Conservation (phyloP, 208 protist genomes). For the Leishmania turanica region DNA sequence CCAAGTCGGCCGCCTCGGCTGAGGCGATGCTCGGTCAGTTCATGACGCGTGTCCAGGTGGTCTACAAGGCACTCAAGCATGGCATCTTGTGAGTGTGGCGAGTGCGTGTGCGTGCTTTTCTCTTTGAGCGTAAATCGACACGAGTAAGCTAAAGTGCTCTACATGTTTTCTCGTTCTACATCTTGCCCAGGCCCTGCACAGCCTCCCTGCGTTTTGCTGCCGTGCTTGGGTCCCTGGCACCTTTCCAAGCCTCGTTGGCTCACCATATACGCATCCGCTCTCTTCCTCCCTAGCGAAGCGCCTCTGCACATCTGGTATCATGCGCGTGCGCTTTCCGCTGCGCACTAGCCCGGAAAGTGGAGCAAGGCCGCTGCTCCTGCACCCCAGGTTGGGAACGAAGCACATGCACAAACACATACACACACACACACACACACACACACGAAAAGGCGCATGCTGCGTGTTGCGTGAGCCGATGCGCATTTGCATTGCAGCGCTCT, state of each 20-base stretch:
- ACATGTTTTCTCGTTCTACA: neutral
- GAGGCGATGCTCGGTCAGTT: slow-evolving; percentile 39
- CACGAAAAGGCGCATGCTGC: neutral
- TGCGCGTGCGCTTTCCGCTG: neutral
- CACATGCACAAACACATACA: neutral
- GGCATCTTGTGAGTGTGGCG: slow-evolving; percentile 54
- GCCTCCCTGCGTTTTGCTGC: neutral
- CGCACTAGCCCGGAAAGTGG: neutral
- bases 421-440: too few relatives aligned
- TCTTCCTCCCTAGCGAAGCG: neutral
- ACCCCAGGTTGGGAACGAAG: neutral
- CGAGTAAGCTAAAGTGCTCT: neutral
- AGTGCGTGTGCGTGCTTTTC: neutral
- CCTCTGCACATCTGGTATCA: neutral
- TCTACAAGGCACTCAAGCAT: slow-evolving; percentile 71
- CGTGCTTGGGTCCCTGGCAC: neutral
- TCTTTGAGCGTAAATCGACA: neutral
- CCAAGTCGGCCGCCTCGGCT: slow-evolving; percentile 18
- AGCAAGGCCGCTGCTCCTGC: neutral
- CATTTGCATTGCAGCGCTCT: neutral
- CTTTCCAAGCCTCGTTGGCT: neutral
- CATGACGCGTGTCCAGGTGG: slow-evolving; percentile 68
- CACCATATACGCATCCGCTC: neutral
- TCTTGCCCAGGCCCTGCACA: neutral
- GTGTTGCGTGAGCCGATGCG: neutral